These are phyloP conservation scores for Fusarium lyarnte DNA, from an alignment of 2,329 filamentous ascomycete genomes.

Conservation along the genomic window DNA sequence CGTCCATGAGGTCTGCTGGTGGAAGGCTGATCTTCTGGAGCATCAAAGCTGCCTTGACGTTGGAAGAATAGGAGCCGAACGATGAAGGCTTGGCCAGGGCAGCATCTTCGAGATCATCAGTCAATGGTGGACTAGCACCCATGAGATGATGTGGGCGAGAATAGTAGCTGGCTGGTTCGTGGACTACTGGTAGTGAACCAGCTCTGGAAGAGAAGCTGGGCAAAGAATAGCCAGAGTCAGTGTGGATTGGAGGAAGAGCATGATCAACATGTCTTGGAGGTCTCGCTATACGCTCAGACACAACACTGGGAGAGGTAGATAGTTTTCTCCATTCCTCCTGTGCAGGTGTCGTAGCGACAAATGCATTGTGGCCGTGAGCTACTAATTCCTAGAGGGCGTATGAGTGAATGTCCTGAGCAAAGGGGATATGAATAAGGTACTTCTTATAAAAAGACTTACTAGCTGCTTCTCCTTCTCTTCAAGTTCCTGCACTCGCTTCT, in stretches of 20 bases:
- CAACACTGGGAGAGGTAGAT: conserved; percentile 29
- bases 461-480: conserved; percentile 41
- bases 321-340: conserved; percentile 39
- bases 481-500: conserved; percentile 43
- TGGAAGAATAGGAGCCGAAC: conserved; percentile 44
- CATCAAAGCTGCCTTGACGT: conserved; percentile 41
- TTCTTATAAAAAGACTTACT: conserved; percentile 26
- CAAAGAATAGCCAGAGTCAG: conserved; percentile 27
- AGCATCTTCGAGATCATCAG: conserved; percentile 42
- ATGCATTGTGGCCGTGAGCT: conserved; percentile 22
- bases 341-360: conserved; percentile 28
- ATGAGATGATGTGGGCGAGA: conserved; percentile 29
- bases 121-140: conserved; percentile 41
- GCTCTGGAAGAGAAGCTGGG: conserved; percentile 19
- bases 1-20: conserved; percentile 41
- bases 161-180: conserved; percentile 35
- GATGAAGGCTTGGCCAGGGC: conserved; percentile 33
- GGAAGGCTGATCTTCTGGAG: conserved; percentile 42
- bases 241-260: conserved; percentile 35
- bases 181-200: conserved; percentile 27
- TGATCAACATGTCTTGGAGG: conserved; percentile 27
- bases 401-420: background rate
- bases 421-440: background rate
- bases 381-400: conserved; percentile 22
- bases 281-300: conserved; percentile 28